Evolutionary conservation across 345 rosid species (phyloP).

Genomic region (Combretum micranthum): DNA sequence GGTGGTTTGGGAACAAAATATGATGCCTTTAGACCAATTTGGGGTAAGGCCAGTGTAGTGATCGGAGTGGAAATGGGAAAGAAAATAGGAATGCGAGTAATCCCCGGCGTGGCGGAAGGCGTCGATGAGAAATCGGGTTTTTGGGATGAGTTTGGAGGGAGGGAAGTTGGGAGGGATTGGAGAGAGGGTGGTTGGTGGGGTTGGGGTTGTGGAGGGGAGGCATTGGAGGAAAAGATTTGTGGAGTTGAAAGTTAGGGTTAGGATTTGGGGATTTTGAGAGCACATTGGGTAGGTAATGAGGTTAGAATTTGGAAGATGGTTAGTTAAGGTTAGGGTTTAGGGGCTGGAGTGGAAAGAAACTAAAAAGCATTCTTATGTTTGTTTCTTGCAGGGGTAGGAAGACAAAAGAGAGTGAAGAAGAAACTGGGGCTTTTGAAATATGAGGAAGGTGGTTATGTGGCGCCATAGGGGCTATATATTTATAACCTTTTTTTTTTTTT

Average conservation of each 20-base stretch:
- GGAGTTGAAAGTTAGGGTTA: constrained; percentile 38
- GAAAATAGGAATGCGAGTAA: constrained; percentile 56
- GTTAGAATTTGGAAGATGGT: background rate
- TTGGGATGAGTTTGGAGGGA: constrained; percentile 58
- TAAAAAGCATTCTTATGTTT: too few relatives aligned
- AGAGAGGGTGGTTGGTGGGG: constrained; percentile 21
- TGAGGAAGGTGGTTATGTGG: too few relatives aligned
- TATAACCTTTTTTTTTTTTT: too few relatives aligned
- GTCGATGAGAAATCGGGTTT: constrained; percentile 75
- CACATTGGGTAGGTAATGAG: constrained; percentile 14
- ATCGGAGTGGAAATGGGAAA: constrained; percentile 90
- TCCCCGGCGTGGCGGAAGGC: constrained; percentile 50
- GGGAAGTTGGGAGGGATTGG: constrained; percentile 36
- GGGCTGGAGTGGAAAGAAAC: too few relatives aligned
- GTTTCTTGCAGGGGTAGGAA: too few relatives aligned
- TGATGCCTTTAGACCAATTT: constrained; percentile 68
- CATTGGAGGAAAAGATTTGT: constrained; percentile 34
- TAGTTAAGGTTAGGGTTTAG: background rate
- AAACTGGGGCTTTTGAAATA: too few relatives aligned
- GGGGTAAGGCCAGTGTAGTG: constrained; percentile 78
- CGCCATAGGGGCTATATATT: too few relatives aligned
- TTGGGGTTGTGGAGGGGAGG: constrained; percentile 12
- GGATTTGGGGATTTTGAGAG: constrained; percentile 15
- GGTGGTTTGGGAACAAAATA: constrained; percentile 68
- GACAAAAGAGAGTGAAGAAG: too few relatives aligned